Evolutionary conservation across 2,329 filamentous ascomycete genomes (phyloP), one percentile per base, ranked within the genome.

Genomic region (Apiospora phragmitis): DNA sequence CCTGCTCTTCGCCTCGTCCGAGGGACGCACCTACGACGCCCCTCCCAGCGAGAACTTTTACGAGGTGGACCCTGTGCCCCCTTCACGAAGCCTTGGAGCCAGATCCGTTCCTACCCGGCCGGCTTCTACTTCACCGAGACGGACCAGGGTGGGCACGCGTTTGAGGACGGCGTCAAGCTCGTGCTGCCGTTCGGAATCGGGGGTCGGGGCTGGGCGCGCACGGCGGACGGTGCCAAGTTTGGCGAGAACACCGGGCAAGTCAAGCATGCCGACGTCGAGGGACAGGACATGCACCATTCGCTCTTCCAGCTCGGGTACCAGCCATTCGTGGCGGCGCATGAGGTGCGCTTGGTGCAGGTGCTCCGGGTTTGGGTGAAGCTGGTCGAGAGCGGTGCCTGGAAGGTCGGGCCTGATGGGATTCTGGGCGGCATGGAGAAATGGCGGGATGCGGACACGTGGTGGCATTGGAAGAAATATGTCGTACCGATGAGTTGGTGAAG

Each of bases 401-500:
- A 71, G 45, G 72, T 79, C 18, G 70, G 70, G 70, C 70, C 72
- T 21, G 70, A 79, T 21, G 77, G 78, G 6, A 76, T 78, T 7
- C 24, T 68, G n/a, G 75, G 75, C 62, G 77, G 76, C 21, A 77
- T 79, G 74, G 74, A 77, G 11, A 79, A 77, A 59, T 79, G 77
- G 42, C 73, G 71, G 51, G 77, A 79, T 51, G 77, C 77, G 11
- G 76, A 79, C 72, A 78, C 74, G 11, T 69, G 73, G 70, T 74
- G 72, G 51, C 72, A 73, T 74, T 77, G 67, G 67, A 32, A 32
- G n/a, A 51, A 59, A 41, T 69, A 69, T n/a, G 47, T 55, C 9
- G 47, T 69, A 24, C 82, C 21, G 72, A 73, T 69, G 45, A 69
- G 69, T 76, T 81, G 70, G 82, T 83, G 3, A 83, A 2, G 6